A percentile compares a stretch with the other conserved stretches of the same genome.
phyloP scores from a whole-genome alignment of 1,284 basidiomycete genomes.

The Tilletia indica region DNA sequence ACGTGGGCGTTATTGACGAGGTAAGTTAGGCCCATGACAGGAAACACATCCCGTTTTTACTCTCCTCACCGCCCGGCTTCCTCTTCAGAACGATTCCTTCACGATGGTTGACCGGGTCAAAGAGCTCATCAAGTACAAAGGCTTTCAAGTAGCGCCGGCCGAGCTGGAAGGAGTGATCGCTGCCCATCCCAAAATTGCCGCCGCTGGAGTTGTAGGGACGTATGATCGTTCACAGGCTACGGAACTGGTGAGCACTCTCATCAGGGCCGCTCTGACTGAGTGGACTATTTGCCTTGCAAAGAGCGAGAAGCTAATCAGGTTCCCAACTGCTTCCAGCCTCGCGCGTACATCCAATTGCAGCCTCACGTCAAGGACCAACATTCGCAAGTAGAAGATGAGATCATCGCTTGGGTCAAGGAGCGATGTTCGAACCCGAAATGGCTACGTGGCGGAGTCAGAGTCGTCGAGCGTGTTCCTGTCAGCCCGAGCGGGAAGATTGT shows the following conservation, averaged over 20 bases:
- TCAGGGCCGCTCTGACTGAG: not conserved
- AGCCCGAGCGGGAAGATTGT: conserved; percentile 52
- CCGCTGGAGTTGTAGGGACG: conserved; percentile 43
- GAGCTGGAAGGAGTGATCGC: conserved; percentile 43
- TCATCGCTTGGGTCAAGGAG: conserved; percentile 49
- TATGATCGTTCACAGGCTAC: conserved; percentile 36
- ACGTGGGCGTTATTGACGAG: conserved; percentile 36
- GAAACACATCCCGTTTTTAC: not conserved
- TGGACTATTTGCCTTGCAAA: not conserved
- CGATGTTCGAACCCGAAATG: conserved; percentile 56
- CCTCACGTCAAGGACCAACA: not conserved
- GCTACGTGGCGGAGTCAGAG: conserved; percentile 51
- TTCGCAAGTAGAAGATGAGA: conserved; percentile 18
- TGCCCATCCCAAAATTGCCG: conserved; percentile 26
- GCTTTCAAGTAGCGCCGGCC: conserved; percentile 49
- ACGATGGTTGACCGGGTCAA: conserved; percentile 50
- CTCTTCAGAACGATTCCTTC: conserved; percentile 28
- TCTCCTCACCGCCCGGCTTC: not conserved
- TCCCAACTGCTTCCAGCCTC: not conserved
- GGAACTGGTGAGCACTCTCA: conserved; percentile 17
- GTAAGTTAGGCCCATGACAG: not conserved
- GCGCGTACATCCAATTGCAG: not conserved
- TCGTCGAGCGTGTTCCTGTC: conserved; percentile 47
- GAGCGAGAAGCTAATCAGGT: not conserved
- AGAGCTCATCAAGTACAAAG: conserved; percentile 53